Evolutionary conservation across 2,329 filamentous ascomycete species (phyloP).

Genomic region (Microsporum audouinii): DNA sequence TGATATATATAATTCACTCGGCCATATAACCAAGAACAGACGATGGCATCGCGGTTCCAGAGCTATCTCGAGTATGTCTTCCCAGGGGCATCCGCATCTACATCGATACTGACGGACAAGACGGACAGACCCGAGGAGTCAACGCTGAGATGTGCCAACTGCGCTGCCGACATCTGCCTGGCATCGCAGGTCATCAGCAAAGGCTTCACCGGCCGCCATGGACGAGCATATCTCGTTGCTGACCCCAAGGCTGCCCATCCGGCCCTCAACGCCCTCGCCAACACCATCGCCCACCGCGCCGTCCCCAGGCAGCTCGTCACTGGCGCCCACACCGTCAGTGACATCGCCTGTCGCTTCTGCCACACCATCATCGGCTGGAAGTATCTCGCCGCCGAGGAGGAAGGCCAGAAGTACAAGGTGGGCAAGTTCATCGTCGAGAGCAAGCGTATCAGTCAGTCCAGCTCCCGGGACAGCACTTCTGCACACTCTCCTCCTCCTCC

Average conservation of each 20-base stretch:
- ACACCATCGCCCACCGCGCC: conserved; percentile 46
- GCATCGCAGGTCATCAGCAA: conserved; percentile 52
- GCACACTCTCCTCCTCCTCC: not conserved
- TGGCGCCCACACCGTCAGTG: conserved; percentile 50
- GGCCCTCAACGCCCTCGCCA: conserved; percentile 37
- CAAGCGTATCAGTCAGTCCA: conserved; percentile 40
- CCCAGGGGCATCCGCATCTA: not conserved
- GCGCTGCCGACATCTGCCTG: conserved; percentile 48
- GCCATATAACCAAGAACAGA: not conserved
- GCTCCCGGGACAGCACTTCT: conserved; percentile 16
- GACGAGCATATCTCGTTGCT: conserved; percentile 52
- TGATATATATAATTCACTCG: too few relatives aligned
- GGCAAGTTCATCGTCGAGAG: conserved; percentile 58
- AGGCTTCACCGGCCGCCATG: conserved; percentile 54
- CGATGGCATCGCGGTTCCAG: not conserved
- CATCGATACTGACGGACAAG: not conserved
- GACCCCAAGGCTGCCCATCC: conserved; percentile 18
- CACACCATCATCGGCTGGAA: conserved; percentile 52
- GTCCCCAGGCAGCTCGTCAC: conserved; percentile 51
- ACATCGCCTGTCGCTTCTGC: conserved; percentile 48
- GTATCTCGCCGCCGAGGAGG: conserved; percentile 51
- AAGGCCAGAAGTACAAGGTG: conserved; percentile 52
- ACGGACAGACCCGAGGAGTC: not conserved
- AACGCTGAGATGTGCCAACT: conserved; percentile 49
- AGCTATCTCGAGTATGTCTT: not conserved